These are phyloP conservation scores for Trichoderma guizhouense DNA, from an alignment of 2,329 filamentous ascomycete species.

Conservation along the genomic window DNA sequence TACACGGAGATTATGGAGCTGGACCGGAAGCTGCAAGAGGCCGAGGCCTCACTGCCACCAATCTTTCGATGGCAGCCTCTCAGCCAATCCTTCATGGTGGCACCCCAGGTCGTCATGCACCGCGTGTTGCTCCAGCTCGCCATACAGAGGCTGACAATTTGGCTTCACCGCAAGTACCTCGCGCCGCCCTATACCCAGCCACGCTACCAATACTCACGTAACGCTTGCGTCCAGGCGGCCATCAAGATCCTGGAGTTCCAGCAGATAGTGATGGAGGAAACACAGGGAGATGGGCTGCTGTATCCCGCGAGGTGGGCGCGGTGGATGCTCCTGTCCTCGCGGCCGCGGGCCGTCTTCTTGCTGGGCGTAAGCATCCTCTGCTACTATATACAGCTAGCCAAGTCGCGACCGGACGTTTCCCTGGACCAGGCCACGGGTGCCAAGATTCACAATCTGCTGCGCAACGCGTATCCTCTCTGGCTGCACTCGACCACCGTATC, in stretches of 20 bases:
- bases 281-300: neutral
- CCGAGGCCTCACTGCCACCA: neutral
- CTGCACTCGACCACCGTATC: too few relatives aligned
- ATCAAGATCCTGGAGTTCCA: neutral
- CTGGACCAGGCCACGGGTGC: too few relatives aligned
- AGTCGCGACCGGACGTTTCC: too few relatives aligned
- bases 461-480: too few relatives aligned
- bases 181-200: neutral
- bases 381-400: too few relatives aligned
- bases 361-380: too few relatives aligned
- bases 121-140: neutral
- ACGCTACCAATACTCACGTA: neutral
- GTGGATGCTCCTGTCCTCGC: too few relatives aligned
- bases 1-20: neutral
- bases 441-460: too few relatives aligned
- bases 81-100: neutral
- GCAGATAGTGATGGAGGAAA: neutral
- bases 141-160: neutral
- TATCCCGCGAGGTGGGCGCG: neutral
- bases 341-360: too few relatives aligned
- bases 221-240: neutral
- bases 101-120: neutral
- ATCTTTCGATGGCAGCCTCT: neutral
- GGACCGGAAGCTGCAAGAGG: neutral
- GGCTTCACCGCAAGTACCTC: neutral